phyloP scores from a whole-genome alignment of 169 alveolate species.

The Cryptosporidium xiaoi region DNA sequence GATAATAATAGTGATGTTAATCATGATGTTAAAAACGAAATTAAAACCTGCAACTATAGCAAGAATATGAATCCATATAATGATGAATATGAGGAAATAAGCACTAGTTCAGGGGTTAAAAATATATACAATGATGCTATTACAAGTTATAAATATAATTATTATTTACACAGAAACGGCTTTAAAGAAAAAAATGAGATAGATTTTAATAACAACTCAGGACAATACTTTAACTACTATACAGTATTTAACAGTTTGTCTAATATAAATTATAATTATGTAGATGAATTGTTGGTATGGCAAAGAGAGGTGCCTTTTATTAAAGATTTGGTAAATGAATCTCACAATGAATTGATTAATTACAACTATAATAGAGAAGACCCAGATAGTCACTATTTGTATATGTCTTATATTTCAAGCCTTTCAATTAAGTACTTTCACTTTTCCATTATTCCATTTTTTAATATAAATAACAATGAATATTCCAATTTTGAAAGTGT shows the following conservation, averaged over 20 bases:
- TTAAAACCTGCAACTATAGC: neutral
- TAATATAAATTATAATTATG: conserved; percentile 22
- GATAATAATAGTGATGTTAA: neutral
- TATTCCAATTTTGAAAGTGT: neutral
- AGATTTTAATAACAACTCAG: neutral
- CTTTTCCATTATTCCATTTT: conserved; percentile 36
- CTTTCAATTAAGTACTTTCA: conserved; percentile 53
- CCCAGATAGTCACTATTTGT: conserved; percentile 16
- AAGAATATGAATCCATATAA: too few relatives aligned
- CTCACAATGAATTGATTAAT: conserved; percentile 27
- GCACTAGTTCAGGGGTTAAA: neutral
- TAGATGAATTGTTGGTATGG: conserved; percentile 67
- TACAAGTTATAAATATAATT: conserved; percentile 24
- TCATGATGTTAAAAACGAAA: neutral
- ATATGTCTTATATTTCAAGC: conserved; percentile 42
- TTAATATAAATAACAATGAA: neutral
- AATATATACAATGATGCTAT: neutral
- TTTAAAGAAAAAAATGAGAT: neutral
- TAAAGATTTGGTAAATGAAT: conserved; percentile 38
- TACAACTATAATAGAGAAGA: conserved; percentile 3
- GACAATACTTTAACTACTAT: conserved; percentile 8
- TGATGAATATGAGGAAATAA: too few relatives aligned
- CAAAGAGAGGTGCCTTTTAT: conserved; percentile 71
- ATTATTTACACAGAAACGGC: conserved; percentile 4
- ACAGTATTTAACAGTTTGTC: conserved; percentile 32